Evolutionary conservation across 306 rosid species (phyloP).

Genomic region (Styphnolobium japonicum): DNA sequence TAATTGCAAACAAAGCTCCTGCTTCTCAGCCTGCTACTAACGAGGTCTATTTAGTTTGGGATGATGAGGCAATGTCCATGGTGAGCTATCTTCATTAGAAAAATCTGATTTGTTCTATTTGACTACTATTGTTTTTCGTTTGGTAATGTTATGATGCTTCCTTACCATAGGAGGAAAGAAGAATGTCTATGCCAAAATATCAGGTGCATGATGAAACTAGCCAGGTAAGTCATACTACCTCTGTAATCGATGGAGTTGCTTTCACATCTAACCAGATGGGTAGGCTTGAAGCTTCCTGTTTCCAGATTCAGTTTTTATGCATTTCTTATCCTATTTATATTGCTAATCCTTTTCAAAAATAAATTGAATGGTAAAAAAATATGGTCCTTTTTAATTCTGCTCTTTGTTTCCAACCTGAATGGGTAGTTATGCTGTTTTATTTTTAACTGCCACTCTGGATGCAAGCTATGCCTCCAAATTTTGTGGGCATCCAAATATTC

Average conservation of each 20-base stretch:
- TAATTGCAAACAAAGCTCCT: slow-evolving; percentile 65
- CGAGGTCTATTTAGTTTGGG: slow-evolving; percentile 98
- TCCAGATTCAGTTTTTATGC: slow-evolving; percentile 54
- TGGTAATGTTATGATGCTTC: slow-evolving; percentile 21
- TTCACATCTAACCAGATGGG: slow-evolving; percentile 73
- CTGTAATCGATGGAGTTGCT: slow-evolving; percentile 60
- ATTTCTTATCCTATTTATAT: slow-evolving; percentile 49
- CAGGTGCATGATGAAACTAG: slow-evolving; percentile 99
- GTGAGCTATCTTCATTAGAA: slow-evolving; percentile 45
- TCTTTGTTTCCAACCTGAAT: slow-evolving; percentile 40
- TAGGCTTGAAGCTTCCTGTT: slow-evolving; percentile 65
- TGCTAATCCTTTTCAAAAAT: slow-evolving; percentile 17
- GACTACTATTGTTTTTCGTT: not conserved
- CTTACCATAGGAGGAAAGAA: slow-evolving; percentile 91
- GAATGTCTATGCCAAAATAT: slow-evolving; percentile 85
- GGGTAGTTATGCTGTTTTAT: slow-evolving; percentile 55
- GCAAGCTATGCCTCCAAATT: slow-evolving; percentile 65
- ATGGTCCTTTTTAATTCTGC: slow-evolving; percentile 31
- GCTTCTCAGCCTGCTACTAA: slow-evolving; percentile 76
- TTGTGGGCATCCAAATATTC: slow-evolving; percentile 71
- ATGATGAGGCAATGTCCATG: slow-evolving; percentile 99
- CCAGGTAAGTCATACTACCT: slow-evolving; percentile 99
- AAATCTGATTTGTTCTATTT: not conserved
- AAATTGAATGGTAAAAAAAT: slow-evolving; percentile 31
- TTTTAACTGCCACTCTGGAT: slow-evolving; percentile 57